Conservation (phyloP, 805 yeast species). For the Naumovozyma castellii region DNA sequence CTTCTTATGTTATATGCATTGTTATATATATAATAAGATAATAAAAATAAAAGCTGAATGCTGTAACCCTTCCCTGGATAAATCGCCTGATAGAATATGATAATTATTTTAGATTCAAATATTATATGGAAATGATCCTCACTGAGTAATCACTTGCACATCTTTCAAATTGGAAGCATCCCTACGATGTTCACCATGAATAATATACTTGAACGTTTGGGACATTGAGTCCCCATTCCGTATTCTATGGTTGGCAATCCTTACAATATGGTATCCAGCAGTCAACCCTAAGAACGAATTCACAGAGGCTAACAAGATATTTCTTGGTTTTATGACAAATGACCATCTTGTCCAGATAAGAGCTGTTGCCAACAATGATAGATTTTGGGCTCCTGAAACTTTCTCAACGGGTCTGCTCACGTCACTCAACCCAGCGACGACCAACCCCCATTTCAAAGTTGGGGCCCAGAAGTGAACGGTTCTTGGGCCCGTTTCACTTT, state of each 20-base stretch:
- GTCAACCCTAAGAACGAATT: slow-evolving; percentile 89
- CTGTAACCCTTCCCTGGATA: too few relatives aligned
- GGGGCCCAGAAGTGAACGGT: slow-evolving; percentile 96
- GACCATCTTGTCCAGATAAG: slow-evolving; percentile 99
- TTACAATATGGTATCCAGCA: slow-evolving; percentile 73
- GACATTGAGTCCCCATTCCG: slow-evolving; percentile 51
- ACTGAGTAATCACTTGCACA: neutral
- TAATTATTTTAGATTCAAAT: too few relatives aligned
- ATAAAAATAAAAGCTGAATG: too few relatives aligned
- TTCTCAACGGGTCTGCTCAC: slow-evolving; percentile 86
- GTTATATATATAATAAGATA: too few relatives aligned
- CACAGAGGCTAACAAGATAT: slow-evolving; percentile 80
- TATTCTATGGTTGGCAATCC: slow-evolving; percentile 63
- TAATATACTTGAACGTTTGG: slow-evolving; percentile 49
- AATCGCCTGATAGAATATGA: too few relatives aligned
- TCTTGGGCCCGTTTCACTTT: slow-evolving; percentile 88
- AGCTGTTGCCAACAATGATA: slow-evolving; percentile 83
- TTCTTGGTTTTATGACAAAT: slow-evolving; percentile 82
- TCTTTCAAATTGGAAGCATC: neutral
- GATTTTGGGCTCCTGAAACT: slow-evolving; percentile 63
- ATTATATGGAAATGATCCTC: too few relatives aligned
- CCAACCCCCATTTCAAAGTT: slow-evolving; percentile 81
- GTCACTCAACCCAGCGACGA: slow-evolving; percentile 85
- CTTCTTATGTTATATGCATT: too few relatives aligned
- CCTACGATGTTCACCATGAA: slow-evolving; percentile 35